These are phyloP conservation scores for Teratosphaeria nubilosa DNA, from an alignment of 2,329 filamentous ascomycete genomes.

Conservation along the genomic window DNA sequence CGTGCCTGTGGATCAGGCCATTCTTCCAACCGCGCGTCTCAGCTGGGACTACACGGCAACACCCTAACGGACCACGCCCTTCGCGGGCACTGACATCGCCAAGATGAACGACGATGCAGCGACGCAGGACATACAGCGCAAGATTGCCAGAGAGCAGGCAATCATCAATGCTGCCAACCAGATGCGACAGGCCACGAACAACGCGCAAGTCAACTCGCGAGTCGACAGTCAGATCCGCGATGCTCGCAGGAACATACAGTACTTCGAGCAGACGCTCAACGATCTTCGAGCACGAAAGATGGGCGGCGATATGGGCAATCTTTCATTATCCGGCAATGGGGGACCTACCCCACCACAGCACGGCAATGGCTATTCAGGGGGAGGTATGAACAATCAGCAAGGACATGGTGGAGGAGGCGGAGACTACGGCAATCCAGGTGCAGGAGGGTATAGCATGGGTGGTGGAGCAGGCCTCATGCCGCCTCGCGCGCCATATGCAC, in stretches of 20 bases:
- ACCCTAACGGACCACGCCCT: background rate
- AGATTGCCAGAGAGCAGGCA: slow-evolving; percentile 95
- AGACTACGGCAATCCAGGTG: slow-evolving; percentile 51
- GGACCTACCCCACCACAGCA: slow-evolving; percentile 26
- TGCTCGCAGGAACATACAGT: slow-evolving; percentile 83
- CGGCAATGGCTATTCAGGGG: slow-evolving; percentile 38
- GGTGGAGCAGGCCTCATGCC: slow-evolving; percentile 68
- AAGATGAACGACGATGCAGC: slow-evolving; percentile 53
- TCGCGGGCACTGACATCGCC: slow-evolving; percentile 17
- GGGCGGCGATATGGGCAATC: slow-evolving; percentile 54
- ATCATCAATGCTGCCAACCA: slow-evolving; percentile 88
- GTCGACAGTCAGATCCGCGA: slow-evolving; percentile 93
- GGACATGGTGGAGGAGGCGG: slow-evolving; percentile 46
- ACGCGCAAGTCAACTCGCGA: slow-evolving; percentile 78
- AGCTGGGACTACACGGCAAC: background rate
- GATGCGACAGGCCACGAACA: slow-evolving; percentile 93
- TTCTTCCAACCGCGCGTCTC: background rate
- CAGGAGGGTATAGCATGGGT: slow-evolving; percentile 48
- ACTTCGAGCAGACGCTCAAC: slow-evolving; percentile 84
- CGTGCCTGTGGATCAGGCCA: background rate
- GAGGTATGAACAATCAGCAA: slow-evolving; percentile 33
- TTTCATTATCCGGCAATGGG: slow-evolving; percentile 49
- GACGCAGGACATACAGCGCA: slow-evolving; percentile 75
- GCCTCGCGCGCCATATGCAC: slow-evolving; percentile 66
- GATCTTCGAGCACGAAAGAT: slow-evolving; percentile 78